phyloP scores from a whole-genome alignment of 1,284 basidiomycete species.

The Leccinum ponderosum region DNA sequence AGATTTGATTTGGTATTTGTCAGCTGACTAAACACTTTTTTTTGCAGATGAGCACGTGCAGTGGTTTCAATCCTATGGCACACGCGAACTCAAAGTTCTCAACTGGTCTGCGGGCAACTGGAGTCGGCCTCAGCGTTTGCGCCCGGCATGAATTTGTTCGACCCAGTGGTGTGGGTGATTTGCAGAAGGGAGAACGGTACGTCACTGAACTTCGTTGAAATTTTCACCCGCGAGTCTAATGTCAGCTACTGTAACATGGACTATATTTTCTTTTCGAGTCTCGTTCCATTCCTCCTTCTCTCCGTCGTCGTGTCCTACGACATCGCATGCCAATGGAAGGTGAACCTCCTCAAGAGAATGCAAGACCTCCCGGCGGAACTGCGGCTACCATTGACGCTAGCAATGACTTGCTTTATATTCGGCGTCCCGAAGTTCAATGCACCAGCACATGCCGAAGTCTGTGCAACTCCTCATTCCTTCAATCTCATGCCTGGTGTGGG shows the following conservation, averaged over 20 bases:
- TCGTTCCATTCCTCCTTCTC: neutral
- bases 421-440: neutral
- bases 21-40: neutral
- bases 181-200: neutral
- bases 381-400: neutral
- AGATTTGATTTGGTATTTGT: neutral
- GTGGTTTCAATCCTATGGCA: neutral
- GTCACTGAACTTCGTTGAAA: neutral
- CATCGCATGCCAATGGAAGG: neutral
- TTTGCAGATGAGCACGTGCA: neutral
- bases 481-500: neutral
- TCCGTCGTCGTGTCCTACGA: neutral
- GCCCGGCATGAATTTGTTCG: neutral
- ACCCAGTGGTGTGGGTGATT: neutral
- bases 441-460: neutral
- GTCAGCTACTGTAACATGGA: neutral
- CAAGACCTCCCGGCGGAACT: neutral
- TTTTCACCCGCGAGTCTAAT: too few species aligned
- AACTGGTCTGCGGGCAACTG: neutral
- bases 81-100: neutral
- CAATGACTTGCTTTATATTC: neutral
- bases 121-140: neutral
- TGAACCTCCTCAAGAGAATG: neutral
- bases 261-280: neutral
- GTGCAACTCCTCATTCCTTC: neutral